Percentiles rank a stretch among this genome's conserved stretches.
Evolutionary conservation across 306 rosid species (phyloP).

Genomic region (Glycyrrhiza uralensis): DNA sequence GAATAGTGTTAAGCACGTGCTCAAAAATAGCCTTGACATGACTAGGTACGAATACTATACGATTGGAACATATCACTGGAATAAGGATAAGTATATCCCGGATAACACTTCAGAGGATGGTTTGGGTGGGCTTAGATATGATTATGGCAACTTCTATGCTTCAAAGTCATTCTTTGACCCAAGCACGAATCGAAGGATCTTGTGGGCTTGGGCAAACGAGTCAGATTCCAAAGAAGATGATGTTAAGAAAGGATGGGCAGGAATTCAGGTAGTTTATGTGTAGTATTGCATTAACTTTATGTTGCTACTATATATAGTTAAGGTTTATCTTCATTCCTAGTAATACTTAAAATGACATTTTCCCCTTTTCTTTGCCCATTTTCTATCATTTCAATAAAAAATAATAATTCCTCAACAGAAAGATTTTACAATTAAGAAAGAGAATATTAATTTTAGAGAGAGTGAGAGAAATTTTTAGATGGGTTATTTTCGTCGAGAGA

Average conservation of each 20-base stretch:
- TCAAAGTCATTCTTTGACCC: constrained; percentile 78
- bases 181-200: constrained; percentile 50
- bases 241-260: constrained; percentile 80
- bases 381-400: background rate
- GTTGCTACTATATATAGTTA: background rate
- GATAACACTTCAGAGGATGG: constrained; percentile 63
- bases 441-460: background rate
- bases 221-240: constrained; percentile 46
- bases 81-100: constrained; percentile 52
- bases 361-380: no score
- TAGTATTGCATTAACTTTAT: background rate
- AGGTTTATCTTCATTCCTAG: background rate
- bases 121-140: constrained; percentile 76
- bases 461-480: no score
- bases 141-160: constrained; percentile 87
- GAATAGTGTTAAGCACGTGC: constrained; percentile 46
- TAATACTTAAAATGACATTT: background rate
- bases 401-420: no score
- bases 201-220: constrained; percentile 96
- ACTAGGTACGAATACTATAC: constrained; percentile 86
- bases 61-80: constrained; percentile 40
- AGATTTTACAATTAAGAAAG: no score
- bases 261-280: constrained; percentile 58
- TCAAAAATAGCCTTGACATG: constrained; percentile 71
- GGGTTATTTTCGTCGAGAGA: no score